Base-by-base conservation (phyloP, 345 rosid species). In the Hibiscus trionum region DNA sequence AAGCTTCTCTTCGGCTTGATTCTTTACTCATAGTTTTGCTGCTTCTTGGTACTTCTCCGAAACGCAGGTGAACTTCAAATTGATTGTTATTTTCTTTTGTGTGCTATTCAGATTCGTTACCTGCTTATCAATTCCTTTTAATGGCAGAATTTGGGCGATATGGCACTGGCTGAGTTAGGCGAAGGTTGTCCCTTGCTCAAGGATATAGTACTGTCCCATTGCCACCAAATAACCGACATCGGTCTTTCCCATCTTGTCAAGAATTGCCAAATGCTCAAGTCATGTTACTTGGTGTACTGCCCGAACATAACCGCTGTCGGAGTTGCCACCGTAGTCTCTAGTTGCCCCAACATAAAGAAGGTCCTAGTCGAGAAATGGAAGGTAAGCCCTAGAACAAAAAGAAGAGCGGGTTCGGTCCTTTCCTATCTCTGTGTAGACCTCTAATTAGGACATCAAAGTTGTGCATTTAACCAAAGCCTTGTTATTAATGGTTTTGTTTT, bases 291-390 rank as follows among this genome's bases (percentile, higher is more conserved):
- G 87, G 96, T 89, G 39, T 93, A 93, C 44, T 91, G 97, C 75
- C 93, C 88, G 0, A 78, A 85, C 16, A 85, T 91, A 72, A 91
- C 93, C 56, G 78, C 96, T 0, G 78, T 78, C 0, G 98, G 98
- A 53, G 94, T 93, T 50, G 97, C 98, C 74, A 88, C 96, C 0
- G 84, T 93, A 60, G 88, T 93, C 57, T 91, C 97, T 7, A 74
- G 90, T 79, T 93, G 97, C 82, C 85, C 86, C 39, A 89, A 84
- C 83, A 81, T 93, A 50, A 91, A 88, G 75, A 93, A 91, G 78
- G 86, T 93, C 46, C 77, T 88, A 79, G 86, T 93, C 2, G 98
- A 93, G 89, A 88, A 87, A 84, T 87, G 93, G 82, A 91, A 93
- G 84, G 97, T 91, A 27, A 91, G 91, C 62, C 79, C 85, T 61